phyloP scores from a whole-genome alignment of 2,329 filamentous ascomycete genomes.

The Microsporum canis region DNA sequence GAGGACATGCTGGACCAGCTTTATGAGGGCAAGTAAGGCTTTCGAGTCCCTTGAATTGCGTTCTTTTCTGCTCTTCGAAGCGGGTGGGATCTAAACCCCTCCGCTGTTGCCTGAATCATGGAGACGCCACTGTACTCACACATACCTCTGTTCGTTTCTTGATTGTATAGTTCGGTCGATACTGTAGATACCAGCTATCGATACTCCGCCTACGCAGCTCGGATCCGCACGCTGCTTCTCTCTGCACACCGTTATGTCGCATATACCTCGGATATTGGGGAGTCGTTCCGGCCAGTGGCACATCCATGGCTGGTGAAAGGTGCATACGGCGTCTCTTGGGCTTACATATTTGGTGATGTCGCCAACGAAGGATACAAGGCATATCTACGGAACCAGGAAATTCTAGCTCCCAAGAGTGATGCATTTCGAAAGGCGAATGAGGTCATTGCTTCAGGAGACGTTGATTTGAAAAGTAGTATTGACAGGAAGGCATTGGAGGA shows the following conservation, averaged over 20 bases:
- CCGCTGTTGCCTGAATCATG: neutral
- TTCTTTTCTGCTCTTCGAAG: neutral
- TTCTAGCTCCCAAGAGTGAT: conserved; percentile 56
- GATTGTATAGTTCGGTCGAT: conserved; percentile 49
- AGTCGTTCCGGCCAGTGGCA: conserved; percentile 86
- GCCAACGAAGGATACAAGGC: conserved; percentile 90
- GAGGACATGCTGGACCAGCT: conserved; percentile 67
- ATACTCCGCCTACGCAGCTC: conserved; percentile 84
- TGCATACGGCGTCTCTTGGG: conserved; percentile 87
- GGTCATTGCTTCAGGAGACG: neutral
- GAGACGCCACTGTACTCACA: neutral
- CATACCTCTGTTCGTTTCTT: neutral
- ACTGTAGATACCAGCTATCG: conserved; percentile 76
- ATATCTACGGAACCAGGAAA: conserved; percentile 72
- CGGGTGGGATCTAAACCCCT: neutral
- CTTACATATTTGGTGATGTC: conserved; percentile 84
- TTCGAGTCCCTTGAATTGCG: neutral
- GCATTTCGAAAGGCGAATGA: conserved; percentile 29
- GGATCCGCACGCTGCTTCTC: conserved; percentile 74
- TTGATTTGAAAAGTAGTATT: conserved; percentile 5
- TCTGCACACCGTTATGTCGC: conserved; percentile 92
- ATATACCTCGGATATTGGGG: conserved; percentile 92
- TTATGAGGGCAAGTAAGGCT: conserved; percentile 62
- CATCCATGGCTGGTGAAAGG: conserved; percentile 69
- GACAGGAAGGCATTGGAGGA: conserved; percentile 8